phyloP scores from a whole-genome alignment of 2,329 filamentous ascomycete species.

The Microdochium paspali region DNA sequence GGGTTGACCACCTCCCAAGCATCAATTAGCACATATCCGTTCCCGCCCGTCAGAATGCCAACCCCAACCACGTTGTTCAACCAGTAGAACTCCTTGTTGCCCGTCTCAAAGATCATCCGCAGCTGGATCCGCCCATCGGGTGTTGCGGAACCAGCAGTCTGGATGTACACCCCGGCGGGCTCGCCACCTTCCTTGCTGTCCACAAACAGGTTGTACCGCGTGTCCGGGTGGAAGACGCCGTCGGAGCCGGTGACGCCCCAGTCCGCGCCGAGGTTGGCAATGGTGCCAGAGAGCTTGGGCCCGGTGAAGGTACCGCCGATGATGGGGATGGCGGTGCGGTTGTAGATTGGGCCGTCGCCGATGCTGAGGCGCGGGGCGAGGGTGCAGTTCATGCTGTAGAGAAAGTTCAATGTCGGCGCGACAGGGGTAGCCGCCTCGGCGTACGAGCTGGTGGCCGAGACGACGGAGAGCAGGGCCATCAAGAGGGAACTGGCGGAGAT shows the following conservation, averaged over 20 bases:
- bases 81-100: constrained; percentile 17
- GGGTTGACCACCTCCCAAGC: constrained; percentile 14
- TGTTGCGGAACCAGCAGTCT: constrained; percentile 16
- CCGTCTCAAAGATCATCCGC: constrained; percentile 15
- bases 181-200: constrained; percentile 7
- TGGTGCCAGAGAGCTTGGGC: constrained; percentile 10
- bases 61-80: constrained; percentile 20
- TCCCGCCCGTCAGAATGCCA: constrained; percentile 11
- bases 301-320: constrained; percentile 16
- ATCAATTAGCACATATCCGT: constrained; percentile 13
- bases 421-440: too few species aligned
- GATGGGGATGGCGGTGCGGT: constrained; percentile 16
- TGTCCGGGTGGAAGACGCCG: constrained; percentile 17
- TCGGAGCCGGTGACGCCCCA: constrained; percentile 15
- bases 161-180: constrained; percentile 18
- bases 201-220: constrained; percentile 19
- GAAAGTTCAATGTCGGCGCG: constrained; percentile 12
- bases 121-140: constrained; percentile 13
- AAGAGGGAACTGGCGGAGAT: too few species aligned
- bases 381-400: constrained; percentile 18
- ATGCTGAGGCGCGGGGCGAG: constrained; percentile 11
- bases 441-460: too few species aligned
- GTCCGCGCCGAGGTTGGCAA: constrained; percentile 18
- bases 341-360: constrained; percentile 12
- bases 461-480: too few species aligned